Evolutionary conservation across 257 asterid genomes (phyloP).

Genomic region (Anisodus acutangulus): DNA sequence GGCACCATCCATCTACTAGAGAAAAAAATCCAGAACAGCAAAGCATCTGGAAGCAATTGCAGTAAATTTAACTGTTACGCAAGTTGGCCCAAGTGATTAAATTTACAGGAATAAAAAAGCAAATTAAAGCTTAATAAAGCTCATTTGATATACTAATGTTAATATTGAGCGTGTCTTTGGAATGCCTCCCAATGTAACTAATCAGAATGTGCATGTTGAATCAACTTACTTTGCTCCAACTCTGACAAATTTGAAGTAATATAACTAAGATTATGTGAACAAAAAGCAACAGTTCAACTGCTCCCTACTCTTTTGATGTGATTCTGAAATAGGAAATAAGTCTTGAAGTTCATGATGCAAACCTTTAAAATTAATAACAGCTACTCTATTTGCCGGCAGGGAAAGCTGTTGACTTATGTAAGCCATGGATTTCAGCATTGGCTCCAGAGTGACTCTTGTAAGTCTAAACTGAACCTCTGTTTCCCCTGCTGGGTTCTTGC

Average conservation of each 20-base stretch:
- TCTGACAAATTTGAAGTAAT: slow-evolving; percentile 20
- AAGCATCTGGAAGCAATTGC: background rate
- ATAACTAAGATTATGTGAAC: background rate
- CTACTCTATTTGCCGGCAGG: slow-evolving; percentile 72
- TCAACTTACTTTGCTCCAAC: slow-evolving; percentile 24
- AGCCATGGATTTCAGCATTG: slow-evolving; percentile 84
- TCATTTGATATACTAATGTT: background rate
- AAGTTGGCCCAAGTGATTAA: background rate
- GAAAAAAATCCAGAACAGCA: background rate
- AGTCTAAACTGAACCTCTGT: slow-evolving; percentile 76
- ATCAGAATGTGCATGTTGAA: slow-evolving; percentile 13
- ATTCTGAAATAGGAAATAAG: slow-evolving; percentile 21
- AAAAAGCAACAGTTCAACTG: slow-evolving; percentile 13
- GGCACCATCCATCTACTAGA: background rate
- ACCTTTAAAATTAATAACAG: slow-evolving; percentile 81
- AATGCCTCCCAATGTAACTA: slow-evolving; percentile 22
- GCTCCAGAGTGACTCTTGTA: slow-evolving; percentile 72
- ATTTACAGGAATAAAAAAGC: background rate
- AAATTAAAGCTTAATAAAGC: slow-evolving; percentile 12
- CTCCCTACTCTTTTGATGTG: background rate
- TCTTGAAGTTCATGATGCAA: slow-evolving; percentile 31
- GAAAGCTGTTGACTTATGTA: slow-evolving; percentile 76
- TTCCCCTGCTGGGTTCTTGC: slow-evolving; percentile 70
- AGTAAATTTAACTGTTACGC: background rate
- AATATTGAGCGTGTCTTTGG: background rate